Base-by-base conservation (phyloP, 2,329 filamentous ascomycete species). In the Huntiella savannae region DNA sequence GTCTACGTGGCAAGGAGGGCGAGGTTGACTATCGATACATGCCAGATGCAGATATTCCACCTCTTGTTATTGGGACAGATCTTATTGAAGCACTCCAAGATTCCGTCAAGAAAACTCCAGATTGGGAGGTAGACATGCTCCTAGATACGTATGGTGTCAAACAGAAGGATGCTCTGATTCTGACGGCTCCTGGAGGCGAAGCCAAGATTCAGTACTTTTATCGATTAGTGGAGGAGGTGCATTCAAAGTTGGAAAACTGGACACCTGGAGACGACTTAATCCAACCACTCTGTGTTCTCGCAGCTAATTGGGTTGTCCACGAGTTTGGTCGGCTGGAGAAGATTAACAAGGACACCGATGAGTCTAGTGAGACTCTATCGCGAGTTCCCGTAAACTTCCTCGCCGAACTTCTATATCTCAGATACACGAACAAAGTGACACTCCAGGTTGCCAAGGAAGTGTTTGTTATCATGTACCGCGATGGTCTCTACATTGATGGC, bases 21-120 rank as follows among this genome's bases (percentile, higher is more conserved):
- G 88, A 94, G 57, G 86, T 96, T 4, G 91, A 98, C 60, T 98
- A 98, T 61, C 73, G 91, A 37, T 98, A 98, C 58, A 96, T 98
- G 88, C 88, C 91, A 0, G 91, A 98, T 59, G 84, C 91, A 4
- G 91, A 98, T 58, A 69, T 98, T 11, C 71, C 75, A 0, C 85
- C 91, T 1, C 67, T 98, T 1, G 58, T 86, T 2, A 80, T 98
- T 50, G 77, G 77, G 5, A 57, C 69, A 2, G 77, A 82, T 48
- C 67, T 96, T 1, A 65, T 95, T 4, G 57, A 67, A 4, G 67
- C 78, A 52, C 66, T 96, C 11, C 63, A 61, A 15, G 54, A 61
- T 1, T 79, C 70, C 0, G 63, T 94, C 49, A 82, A 84, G 4
- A 67, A 73, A 16, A 65, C 82, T 7, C 85, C 87, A 0, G 86